Base-by-base conservation (phyloP, 257 asterid genomes). In the Euphrasia confusa region DNA sequence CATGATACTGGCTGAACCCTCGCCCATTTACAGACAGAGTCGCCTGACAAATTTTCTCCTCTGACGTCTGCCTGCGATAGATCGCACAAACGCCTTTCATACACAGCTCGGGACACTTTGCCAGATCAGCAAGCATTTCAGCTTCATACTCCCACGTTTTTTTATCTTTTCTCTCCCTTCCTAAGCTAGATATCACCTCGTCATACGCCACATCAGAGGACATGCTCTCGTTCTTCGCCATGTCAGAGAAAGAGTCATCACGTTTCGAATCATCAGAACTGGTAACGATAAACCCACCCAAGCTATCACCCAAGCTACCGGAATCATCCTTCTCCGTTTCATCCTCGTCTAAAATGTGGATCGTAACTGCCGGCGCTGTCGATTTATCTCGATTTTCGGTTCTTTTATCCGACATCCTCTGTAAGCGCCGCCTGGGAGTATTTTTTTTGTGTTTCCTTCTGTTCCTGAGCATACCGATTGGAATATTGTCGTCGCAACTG, bases 61-160 rank as follows among this genome's bases (percentile, higher is more conserved):
- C 84, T 7, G 80, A 18, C 17, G 86, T 82, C 71, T 84, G 92
- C 72, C 74, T 79, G 65, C 93, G 79, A 75, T 78, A 87, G 14
- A 87, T 78, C 67, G 84, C 85, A 69, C 88, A 84, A 63, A 87
- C 81, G 27, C 88, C 93, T 79, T 67, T 79, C 90, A 87, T 84
- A 54, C 95, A 87, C 28, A 87, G 75, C 54, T 79, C 84, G 49
- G 82, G 72, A 15, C 54, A 73, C 66, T 80, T 80, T 28, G 78
- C 86, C 37, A 82, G 71, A 60, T 77, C 95, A 68, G 90, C 84
- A 66, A 78, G 83, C 93, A 87, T 79, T 49, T 82, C 93, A 39
- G 84, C 81, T 76, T 84, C 82, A 44, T 66, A 84, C 26, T 68
- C 81, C 93, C 93, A 87, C 66, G 72, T 71, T 68, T 39, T 21